phyloP scores from a whole-genome alignment of 163 green algal genomes.

The Chlorella variabilis region DNA sequence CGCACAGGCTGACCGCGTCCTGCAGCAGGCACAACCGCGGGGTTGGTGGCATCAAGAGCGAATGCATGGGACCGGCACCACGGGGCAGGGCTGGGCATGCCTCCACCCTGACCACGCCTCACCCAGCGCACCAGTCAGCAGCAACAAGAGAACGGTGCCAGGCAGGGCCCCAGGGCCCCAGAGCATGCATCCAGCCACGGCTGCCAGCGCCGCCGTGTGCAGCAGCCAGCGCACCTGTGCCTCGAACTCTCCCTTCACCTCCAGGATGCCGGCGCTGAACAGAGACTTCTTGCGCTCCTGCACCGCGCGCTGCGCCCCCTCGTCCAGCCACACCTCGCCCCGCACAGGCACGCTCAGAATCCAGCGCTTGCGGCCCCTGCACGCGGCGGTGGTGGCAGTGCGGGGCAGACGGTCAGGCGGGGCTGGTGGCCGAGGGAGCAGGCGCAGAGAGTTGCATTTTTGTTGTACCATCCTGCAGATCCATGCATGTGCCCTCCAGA shows the following conservation, averaged over 20 bases:
- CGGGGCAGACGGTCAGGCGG: background rate
- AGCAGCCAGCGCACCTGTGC: constrained; percentile 26
- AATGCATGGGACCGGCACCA: too few species aligned
- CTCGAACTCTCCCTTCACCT: constrained; percentile 57
- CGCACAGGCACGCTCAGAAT: constrained; percentile 77
- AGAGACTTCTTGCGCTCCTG: constrained; percentile 77
- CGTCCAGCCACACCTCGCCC: constrained; percentile 78
- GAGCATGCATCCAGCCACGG: too few species aligned
- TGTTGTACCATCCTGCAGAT: background rate
- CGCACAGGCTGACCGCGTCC: constrained; percentile 82
- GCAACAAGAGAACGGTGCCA: too few species aligned
- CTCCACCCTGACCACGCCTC: too few species aligned
- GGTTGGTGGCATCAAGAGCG: too few species aligned
- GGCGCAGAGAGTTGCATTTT: too few species aligned
- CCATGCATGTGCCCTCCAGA: too few species aligned
- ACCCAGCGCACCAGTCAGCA: too few species aligned
- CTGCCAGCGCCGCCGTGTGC: too few species aligned
- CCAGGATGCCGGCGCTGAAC: constrained; percentile 81
- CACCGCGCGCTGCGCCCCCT: constrained; percentile 75
- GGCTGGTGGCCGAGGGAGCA: too few species aligned
- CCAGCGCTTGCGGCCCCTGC: constrained; percentile 86
- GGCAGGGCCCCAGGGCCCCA: too few species aligned
- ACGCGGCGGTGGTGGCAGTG: background rate
- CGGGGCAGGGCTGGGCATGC: too few species aligned
- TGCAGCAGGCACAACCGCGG: constrained; percentile 42